Evolutionary conservation across 768 basidiomycete genomes (phyloP).

Genomic region (Lanmaoa pseudosensibilis): DNA sequence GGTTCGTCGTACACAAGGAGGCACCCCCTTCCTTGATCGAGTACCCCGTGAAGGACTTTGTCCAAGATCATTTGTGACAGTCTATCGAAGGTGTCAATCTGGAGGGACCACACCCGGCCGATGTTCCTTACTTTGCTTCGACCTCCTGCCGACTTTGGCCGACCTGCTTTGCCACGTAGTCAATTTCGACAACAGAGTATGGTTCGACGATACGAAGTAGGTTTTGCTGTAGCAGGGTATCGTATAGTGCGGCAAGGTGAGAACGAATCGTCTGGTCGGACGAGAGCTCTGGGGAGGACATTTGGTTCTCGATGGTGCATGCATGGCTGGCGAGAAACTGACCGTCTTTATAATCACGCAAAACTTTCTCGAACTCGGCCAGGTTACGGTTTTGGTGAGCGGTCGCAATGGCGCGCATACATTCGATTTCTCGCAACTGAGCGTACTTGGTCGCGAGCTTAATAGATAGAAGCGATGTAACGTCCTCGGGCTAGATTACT

Average conservation of each 20-base stretch:
- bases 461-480: slow-evolving; percentile 78
- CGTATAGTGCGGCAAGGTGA: slow-evolving; percentile 91
- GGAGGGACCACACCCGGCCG: neutral
- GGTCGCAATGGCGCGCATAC: slow-evolving; percentile 91
- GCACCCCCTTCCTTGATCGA: slow-evolving; percentile 95
- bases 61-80: slow-evolving; percentile 98
- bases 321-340: slow-evolving; percentile 13
- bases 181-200: slow-evolving; percentile 89
- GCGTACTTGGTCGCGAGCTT: slow-evolving; percentile 90
- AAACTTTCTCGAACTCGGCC: slow-evolving; percentile 82
- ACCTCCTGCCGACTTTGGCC: slow-evolving; percentile 86
- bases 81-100: slow-evolving; percentile 40
- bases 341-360: slow-evolving; percentile 86
- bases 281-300: slow-evolving; percentile 69
- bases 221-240: slow-evolving; percentile 95
- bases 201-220: slow-evolving; percentile 94
- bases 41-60: slow-evolving; percentile 88
- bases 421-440: slow-evolving; percentile 85
- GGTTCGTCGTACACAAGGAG: slow-evolving; percentile 87
- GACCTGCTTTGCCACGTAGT: slow-evolving; percentile 82
- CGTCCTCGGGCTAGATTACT: slow-evolving; percentile 79
- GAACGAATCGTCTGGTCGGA: slow-evolving; percentile 95
- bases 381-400: slow-evolving; percentile 93
- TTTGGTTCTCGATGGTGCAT: neutral
- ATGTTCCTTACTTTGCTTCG: slow-evolving; percentile 75